Evolutionary conservation across 2,329 filamentous ascomycete species (phyloP).

Genomic region (Coleophoma crateriformis): DNA sequence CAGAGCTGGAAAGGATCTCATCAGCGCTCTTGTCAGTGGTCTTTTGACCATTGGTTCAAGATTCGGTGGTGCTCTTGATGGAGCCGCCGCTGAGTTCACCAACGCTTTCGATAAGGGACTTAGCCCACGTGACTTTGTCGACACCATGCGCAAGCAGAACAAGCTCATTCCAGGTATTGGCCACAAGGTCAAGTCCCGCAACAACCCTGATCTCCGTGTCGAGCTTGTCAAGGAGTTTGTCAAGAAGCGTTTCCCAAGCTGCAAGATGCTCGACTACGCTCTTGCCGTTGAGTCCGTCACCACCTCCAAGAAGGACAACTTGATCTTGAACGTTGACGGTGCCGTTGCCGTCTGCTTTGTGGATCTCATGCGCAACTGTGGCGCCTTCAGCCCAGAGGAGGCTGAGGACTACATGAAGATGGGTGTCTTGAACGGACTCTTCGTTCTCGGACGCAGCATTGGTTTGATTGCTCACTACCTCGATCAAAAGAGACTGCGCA

Average conservation of each 20-base stretch:
- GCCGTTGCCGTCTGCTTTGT: slow-evolving; percentile 99
- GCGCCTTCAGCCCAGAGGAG: slow-evolving; percentile 92
- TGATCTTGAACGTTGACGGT: slow-evolving; percentile 98
- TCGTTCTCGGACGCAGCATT: slow-evolving; percentile 94
- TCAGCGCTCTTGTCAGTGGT: slow-evolving; percentile 91
- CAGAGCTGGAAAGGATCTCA: slow-evolving; percentile 97
- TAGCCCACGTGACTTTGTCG: slow-evolving; percentile 96
- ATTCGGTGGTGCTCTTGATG: slow-evolving; percentile 97
- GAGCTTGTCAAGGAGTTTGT: slow-evolving; percentile 99
- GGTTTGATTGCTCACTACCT: slow-evolving; percentile 99
- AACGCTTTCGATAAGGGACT: slow-evolving; percentile 97
- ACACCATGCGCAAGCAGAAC: slow-evolving; percentile 99
- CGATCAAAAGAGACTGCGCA: slow-evolving; percentile 98
- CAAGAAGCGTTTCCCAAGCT: slow-evolving; percentile 92
- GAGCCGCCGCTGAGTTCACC: slow-evolving; percentile 96
- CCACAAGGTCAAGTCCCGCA: slow-evolving; percentile 98
- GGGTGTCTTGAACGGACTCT: slow-evolving; percentile 99
- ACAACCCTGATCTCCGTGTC: slow-evolving; percentile 99
- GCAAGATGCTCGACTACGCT: slow-evolving; percentile 98
- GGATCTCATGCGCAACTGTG: slow-evolving; percentile 94
- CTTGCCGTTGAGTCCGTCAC: slow-evolving; percentile 97
- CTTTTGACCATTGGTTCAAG: slow-evolving; percentile 96
- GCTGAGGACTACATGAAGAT: slow-evolving; percentile 98
- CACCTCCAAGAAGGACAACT: slow-evolving; percentile 99
- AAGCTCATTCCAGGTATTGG: slow-evolving; percentile 99